A percentile compares a stretch with the other conserved stretches of the same genome.
These are phyloP conservation scores for Exophiala calicioides DNA, from an alignment of 2,329 filamentous ascomycete species.

Conservation along the genomic window DNA sequence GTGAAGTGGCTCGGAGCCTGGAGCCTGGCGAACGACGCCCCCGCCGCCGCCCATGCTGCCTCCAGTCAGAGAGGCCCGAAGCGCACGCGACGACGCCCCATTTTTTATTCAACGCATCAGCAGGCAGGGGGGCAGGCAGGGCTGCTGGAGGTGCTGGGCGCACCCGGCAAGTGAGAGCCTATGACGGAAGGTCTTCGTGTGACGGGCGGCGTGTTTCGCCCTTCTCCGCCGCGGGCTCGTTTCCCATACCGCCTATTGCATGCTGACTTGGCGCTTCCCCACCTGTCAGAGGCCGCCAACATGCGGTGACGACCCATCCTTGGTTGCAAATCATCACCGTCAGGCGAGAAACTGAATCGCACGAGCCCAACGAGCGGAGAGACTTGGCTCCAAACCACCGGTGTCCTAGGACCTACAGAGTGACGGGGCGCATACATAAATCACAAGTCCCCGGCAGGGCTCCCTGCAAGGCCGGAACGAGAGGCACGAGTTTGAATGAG, in stretches of 20 bases:
- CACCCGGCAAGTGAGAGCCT: no score
- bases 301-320: constrained; percentile 25
- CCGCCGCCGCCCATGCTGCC: background rate
- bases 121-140: no score
- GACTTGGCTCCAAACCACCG: no score
- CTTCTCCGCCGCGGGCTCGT: background rate
- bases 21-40: background rate
- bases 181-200: constrained; percentile 4
- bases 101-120: no score
- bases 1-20: no score
- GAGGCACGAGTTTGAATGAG: constrained; percentile 16
- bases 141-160: no score
- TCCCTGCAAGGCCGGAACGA: background rate
- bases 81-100: background rate
- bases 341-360: no score
- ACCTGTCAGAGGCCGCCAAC: constrained; percentile 25
- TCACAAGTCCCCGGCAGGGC: background rate
- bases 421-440: background rate
- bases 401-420: background rate
- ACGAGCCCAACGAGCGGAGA: no score
- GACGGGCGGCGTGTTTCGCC: background rate
- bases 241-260: constrained; percentile 25
- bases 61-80: constrained; percentile 2
- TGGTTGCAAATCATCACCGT: no score
- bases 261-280: constrained; percentile 12